These are phyloP conservation scores for Cunninghamia lanceolata DNA, from an alignment of 75 land plant genomes.

Conservation along the genomic window DNA sequence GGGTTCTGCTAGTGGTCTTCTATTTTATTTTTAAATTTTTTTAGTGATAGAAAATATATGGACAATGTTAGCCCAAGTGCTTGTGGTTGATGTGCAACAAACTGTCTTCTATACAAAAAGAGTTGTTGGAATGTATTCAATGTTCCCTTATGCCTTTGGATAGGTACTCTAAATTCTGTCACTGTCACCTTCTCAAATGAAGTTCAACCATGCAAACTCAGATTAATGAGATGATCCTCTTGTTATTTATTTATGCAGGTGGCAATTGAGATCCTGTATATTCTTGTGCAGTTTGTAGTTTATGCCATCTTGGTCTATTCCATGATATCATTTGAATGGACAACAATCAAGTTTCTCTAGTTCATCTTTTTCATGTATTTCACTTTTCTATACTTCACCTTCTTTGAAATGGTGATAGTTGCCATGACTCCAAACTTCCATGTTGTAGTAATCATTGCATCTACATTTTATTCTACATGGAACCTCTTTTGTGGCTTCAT, in stretches of 20 bases:
- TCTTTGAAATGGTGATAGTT: no score
- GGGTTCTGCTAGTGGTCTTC: no score
- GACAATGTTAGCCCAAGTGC: no score
- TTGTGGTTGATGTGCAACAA: constrained; percentile 66
- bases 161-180: constrained; percentile 41
- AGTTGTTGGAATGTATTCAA: constrained; percentile 88
- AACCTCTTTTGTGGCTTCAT: no score
- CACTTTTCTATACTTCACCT: constrained; percentile 80
- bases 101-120: constrained; percentile 81
- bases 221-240: background rate
- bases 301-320: constrained; percentile 32
- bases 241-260: no score
- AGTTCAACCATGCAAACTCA: background rate
- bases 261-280: no score
- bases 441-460: no score
- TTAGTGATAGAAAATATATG: no score
- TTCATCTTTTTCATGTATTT: constrained; percentile 69
- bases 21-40: no score
- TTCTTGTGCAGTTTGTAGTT: no score
- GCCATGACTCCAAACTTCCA: no score
- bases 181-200: background rate
- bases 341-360: constrained; percentile 73
- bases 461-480: no score
- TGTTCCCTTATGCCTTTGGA: constrained; percentile 76
- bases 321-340: constrained; percentile 87